Base-by-base conservation (phyloP, 1,284 basidiomycete species). In the Mycena sp. region DNA sequence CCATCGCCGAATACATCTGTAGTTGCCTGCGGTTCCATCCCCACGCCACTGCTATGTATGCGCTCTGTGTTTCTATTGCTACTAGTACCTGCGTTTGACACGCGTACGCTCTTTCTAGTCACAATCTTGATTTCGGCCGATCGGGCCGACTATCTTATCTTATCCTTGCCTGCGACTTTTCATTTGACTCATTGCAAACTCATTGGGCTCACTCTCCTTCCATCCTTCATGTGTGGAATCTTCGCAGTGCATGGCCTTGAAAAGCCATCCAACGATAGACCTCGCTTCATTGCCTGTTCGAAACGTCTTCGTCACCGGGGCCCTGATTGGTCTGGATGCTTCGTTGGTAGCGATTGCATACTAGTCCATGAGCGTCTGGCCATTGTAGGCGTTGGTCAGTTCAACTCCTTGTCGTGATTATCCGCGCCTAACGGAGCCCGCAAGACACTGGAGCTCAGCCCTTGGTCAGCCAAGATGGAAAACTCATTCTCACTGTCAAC, bases 371-470 rank as follows among this genome's bases (percentile, higher is more conserved):
- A 96, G 77, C 91, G 95, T 69, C 85, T 99, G 56, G 98, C 98
- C 44, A 95, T 99, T 76, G 98, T 99, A 65, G 98, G 98, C 74
- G 95, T 99, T 70, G 96, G 96, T 96, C 66, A 81, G 94, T 86
- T 37, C 45, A 49, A 12, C 16, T 26, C 37, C 6, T 32, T 32
- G 12, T 37, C 7, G 17, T 44, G 19, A n/a, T 57, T 23, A 61
- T 46, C 37, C 60, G 17, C 21, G 5, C 26, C 44, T 58, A 12
- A 46, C 58, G 37, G 32, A 45, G 66, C 30, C 52, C 54, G 11
- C 37, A 69, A 98, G 97, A 99, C 77, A 94, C 96, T 29, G 98
- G 98, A 71, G 98, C 98, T 40, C 98, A 99, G 77, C 98, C 98
- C 23, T 86, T 99, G 58, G 80, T 92, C 68, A 95, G 92, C 79